phyloP scores from a whole-genome alignment of 306 rosid genomes.

The Fagus sylvatica region DNA sequence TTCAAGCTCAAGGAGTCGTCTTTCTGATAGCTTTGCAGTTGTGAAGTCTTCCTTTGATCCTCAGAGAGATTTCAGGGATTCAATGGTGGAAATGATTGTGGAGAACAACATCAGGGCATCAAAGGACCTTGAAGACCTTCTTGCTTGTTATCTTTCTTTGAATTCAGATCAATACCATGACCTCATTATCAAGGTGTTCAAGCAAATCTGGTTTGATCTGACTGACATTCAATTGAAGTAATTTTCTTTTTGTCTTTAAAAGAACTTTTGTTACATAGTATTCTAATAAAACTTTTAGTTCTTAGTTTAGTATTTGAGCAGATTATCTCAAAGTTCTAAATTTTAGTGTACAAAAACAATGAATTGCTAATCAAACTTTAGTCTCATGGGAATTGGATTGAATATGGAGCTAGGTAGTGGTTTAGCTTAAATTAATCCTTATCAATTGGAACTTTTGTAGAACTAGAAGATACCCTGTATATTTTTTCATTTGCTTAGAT shows the following conservation, averaged over 20 bases:
- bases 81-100: constrained; percentile 98
- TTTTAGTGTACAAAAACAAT: neutral
- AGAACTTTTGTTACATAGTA: neutral
- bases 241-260: neutral
- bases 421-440: neutral
- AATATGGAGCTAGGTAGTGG: neutral
- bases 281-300: constrained; percentile 12
- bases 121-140: constrained; percentile 93
- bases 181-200: constrained; percentile 88
- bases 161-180: constrained; percentile 92
- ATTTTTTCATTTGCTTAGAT: neutral
- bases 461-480: neutral
- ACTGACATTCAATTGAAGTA: constrained; percentile 41
- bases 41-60: constrained; percentile 85
- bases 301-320: neutral
- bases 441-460: neutral
- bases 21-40: constrained; percentile 72
- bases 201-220: constrained; percentile 96
- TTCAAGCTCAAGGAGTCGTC: constrained; percentile 43
- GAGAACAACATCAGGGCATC: constrained; percentile 79
- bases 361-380: neutral
- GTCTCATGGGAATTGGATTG: neutral
- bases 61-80: constrained; percentile 81
- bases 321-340: neutral
- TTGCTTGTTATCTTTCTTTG: constrained; percentile 85